phyloP scores from a whole-genome alignment of 1,284 basidiomycete genomes.

The Xanthoconium separans region DNA sequence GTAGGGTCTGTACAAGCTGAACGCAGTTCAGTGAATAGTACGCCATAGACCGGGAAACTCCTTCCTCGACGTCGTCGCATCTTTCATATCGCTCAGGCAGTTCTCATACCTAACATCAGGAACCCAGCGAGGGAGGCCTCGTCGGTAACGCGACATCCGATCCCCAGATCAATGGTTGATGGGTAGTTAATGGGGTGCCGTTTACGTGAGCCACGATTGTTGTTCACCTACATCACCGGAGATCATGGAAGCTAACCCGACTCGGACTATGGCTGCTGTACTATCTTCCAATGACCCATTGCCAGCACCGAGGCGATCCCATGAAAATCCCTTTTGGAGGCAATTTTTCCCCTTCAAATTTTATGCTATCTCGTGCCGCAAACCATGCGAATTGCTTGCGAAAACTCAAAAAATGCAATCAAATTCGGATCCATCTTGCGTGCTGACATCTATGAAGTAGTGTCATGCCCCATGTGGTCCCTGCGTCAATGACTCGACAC shows the following conservation, averaged over 20 bases:
- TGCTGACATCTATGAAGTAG: neutral
- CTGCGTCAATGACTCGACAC: neutral
- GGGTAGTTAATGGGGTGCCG: neutral
- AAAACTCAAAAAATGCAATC: neutral
- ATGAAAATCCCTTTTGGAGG: neutral
- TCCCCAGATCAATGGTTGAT: neutral
- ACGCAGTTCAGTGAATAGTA: neutral
- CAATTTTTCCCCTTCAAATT: too few species aligned
- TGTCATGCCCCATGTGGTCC: too few species aligned
- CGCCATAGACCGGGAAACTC: neutral
- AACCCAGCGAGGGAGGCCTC: neutral
- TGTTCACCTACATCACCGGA: slow-evolving; percentile 1
- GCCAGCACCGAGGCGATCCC: neutral
- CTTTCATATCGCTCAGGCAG: neutral
- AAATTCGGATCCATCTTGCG: neutral
- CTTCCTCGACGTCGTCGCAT: neutral
- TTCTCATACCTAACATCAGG: neutral
- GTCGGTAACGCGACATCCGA: neutral
- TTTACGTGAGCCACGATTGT: neutral
- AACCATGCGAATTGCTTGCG: neutral
- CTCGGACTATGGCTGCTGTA: neutral
- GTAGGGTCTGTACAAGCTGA: slow-evolving; percentile 3
- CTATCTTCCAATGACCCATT: neutral
- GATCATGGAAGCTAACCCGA: neutral
- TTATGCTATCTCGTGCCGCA: too few species aligned